Base-by-base conservation (phyloP, 768 basidiomycete species). In the Rhizopogon vesiculosus region DNA sequence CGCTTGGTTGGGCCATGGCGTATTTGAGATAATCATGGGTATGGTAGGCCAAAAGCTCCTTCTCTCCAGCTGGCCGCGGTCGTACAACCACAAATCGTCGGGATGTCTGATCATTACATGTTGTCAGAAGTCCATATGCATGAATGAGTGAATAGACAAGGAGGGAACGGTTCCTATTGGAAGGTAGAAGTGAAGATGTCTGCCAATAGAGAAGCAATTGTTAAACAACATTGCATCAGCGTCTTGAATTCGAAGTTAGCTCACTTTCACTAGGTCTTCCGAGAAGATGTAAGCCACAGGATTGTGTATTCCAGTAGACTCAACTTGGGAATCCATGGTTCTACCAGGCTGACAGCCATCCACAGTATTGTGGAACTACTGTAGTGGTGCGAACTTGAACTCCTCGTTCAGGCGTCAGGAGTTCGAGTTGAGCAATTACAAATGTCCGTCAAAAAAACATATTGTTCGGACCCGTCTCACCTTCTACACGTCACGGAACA, bases 31-130 rank as follows among this genome's bases (percentile, higher is more conserved):
- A 94, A 35, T 82, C 81, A n/a, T 72, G 70, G 18, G 81, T 83
- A 63, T 94, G 93, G 62, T 91, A 94, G 16, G 72, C 70, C 12
- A 74, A 61, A 5, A 96, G 78, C 9, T 89, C 84, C 38, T 76
- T 78, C 55, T 67, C 66, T 0, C 75, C 80, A 0, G 89, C 91
- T 25, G 71, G 74, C 5, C 65, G 60, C 0, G 89, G 85, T 4
- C 76, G 76, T 4, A 89, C 63, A 3, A 87, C 70, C 39, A 68
- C 73, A 19, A 84, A 64, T 10, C 62, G 70, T 51, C 50, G 61
- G 8, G 41, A 54, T 15, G 58, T 67, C 55, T 54, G 52, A 59
- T 28, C 59, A 19, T 9, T 67, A 60, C 64, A 56, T 15, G 69
- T 60, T 7, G 69, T 66, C 56, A 85, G 70, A 19, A 87, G 69